Evolutionary conservation across 176 grass and related monocot genomes (phyloP).

Genomic region (Olyra latifolia): DNA sequence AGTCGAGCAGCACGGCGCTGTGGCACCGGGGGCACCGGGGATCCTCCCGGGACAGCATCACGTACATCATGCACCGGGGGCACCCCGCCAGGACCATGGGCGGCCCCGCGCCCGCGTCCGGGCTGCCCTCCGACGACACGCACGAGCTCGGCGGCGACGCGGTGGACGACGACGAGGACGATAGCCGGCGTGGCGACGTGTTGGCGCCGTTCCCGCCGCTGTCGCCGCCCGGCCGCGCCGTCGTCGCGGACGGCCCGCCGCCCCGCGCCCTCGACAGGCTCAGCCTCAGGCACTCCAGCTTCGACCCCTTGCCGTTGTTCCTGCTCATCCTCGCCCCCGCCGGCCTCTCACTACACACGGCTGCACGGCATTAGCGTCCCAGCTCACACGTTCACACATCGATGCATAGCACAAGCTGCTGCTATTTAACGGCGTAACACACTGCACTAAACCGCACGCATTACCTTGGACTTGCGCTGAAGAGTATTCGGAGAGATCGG

Average conservation of each 20-base stretch:
- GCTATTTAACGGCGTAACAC: neutral
- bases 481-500: neutral
- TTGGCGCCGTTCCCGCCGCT: conserved; percentile 4
- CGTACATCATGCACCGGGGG: conserved; percentile 95
- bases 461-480: conserved; percentile 35
- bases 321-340: conserved; percentile 58
- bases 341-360: neutral
- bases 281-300: conserved; percentile 61
- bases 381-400: neutral
- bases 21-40: conserved; percentile 89
- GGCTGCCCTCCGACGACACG: conserved; percentile 92
- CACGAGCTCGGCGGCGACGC: conserved; percentile 91
- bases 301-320: conserved; percentile 78
- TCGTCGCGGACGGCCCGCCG: conserved; percentile 36
- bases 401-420: neutral
- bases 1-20: conserved; percentile 89
- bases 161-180: conserved; percentile 52
- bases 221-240: conserved; percentile 24
- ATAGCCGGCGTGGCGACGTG: conserved; percentile 40
- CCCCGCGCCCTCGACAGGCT: conserved; percentile 54
- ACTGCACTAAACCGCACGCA: neutral
- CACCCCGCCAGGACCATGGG: conserved; percentile 86
- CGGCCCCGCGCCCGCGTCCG: conserved; percentile 48
- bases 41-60: conserved; percentile 91
- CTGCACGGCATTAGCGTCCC: conserved; percentile 2